A percentile compares a stretch with the other conserved stretches of the same genome.
Conservation (phyloP, 169 alveolate species). For the Babesia caballi region DNA sequence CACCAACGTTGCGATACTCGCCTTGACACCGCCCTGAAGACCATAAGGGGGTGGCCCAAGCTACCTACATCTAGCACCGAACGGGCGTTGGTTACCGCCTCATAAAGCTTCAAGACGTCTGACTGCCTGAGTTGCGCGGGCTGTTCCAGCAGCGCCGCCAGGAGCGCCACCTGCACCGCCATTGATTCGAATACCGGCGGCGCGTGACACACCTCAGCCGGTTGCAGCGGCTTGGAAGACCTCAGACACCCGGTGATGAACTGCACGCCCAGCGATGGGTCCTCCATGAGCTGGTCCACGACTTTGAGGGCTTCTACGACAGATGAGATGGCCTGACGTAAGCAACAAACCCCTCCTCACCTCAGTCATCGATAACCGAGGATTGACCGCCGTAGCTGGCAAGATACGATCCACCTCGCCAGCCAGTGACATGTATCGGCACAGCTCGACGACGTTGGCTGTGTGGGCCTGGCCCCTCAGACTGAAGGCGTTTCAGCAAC, state of each 20-base stretch:
- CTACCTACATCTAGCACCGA: background rate
- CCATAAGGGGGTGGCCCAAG: too few relatives aligned
- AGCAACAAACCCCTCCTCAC: constrained; percentile 21
- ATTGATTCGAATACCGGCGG: background rate
- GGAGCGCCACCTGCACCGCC: constrained; percentile 9
- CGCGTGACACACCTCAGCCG: constrained; percentile 5
- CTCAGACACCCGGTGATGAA: constrained; percentile 5
- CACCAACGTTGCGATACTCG: background rate
- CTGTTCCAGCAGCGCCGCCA: constrained; percentile 1
- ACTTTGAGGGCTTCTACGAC: constrained; percentile 31
- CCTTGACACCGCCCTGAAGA: background rate
- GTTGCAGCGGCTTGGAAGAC: constrained; percentile 4
- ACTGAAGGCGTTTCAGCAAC: background rate
- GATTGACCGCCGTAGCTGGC: background rate
- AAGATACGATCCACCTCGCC: background rate
- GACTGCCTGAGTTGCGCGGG: background rate
- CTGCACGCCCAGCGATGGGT: constrained; percentile 20
- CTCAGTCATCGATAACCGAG: background rate
- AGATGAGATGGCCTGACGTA: background rate
- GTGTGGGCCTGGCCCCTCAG: constrained; percentile 17
- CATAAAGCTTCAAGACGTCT: constrained; percentile 20
- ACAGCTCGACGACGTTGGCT: constrained; percentile 28
- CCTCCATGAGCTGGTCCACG: constrained; percentile 30
- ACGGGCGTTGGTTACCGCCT: background rate
- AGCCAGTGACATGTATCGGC: constrained; percentile 32